Base-by-base conservation (phyloP, 768 basidiomycete species). In the Calocybe indica region DNA sequence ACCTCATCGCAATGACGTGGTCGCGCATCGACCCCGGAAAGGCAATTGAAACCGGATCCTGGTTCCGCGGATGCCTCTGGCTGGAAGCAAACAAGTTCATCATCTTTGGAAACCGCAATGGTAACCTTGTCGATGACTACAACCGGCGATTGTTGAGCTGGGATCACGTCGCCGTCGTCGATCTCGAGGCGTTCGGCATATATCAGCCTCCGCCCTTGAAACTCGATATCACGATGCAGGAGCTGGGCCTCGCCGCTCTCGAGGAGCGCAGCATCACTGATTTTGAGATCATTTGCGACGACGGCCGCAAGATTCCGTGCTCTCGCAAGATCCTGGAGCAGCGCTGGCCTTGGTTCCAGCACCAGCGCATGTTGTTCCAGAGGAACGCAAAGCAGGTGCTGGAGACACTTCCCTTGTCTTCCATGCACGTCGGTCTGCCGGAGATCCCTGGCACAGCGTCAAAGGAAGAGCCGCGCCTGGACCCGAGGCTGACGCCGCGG, bases 301-400 rank as follows among this genome's bases (percentile, higher is more conserved):
- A 98, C 62, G 90, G 90, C 2, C 76, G 89, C 46, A 79, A 78
- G 55, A 79, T 99, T 52, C 69, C 75, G 43, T 93, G 91, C 61
- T 93, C 92, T 15, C 76, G 91, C 40, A 83, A 78, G 61, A 62
- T 92, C n/a, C 71, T 99, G 29, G 86, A 90, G 59, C 85, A 92
- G 32, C 78, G 94, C 32, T 99, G 95, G 95, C 82, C 88, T 1
- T 99, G 95, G 95, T 93, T 99, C 74, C 78, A 79, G 54, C 79
- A 82, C 45, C 83, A 90, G 58, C 70, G 85, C 13, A 62, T 68
- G 44, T 68, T 69, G 43, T 82, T 88, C 57, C 55, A 84, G 33
- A 72, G 78, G 44, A 74, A 70, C 7, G 87, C 88, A 1, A 67
- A 68, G 39, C 69, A 67, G 28, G 73, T 79, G 5, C 68, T 86